Base-by-base conservation (phyloP, 108 stramenopile genomes). In the Nitzschia sp. region DNA sequence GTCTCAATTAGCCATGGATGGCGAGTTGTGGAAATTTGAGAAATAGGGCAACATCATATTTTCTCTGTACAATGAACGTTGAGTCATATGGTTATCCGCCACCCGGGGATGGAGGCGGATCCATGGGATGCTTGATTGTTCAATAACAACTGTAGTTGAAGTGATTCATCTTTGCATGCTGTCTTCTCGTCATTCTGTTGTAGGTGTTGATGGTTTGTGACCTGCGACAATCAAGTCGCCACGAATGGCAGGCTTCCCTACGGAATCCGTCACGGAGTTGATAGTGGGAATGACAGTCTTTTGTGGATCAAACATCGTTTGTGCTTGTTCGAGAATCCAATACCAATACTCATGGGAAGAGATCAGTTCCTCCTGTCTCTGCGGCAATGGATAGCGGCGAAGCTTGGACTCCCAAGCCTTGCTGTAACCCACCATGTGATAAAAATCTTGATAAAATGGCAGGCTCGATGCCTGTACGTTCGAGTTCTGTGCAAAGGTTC, bases 1-100 rank as follows among this genome's bases (percentile, higher is more conserved):
- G 89, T 80, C 63, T 34, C 53, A 76, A 7, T 65, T 95, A 20
- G 73, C 80, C 7, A 56, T 71, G 54, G 80, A 80, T 46, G 80
- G 65, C 38, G 80, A 80, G 62, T 53, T 80, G 41, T 76, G 80
- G 80, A 71, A 80, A 48, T 72, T 80, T 54, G 41, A 75, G 41
- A 55, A 17, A 8, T 67, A 55, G 46, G 14, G 17, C 29, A 34
- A 34, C n/a, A n/a, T n/a, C n/a, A n/a, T n/a, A n/a, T n/a, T n/a
- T n/a, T n/a, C n/a, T n/a, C n/a, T n/a, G n/a, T n/a, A n/a, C n/a
- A n/a, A n/a, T n/a, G n/a, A n/a, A n/a, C n/a, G n/a, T n/a, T n/a
- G 29, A 34, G 5, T 34, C 29, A 34, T n/a, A 34, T 34, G 29
- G 29, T 34, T 5, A 1, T 34, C 29, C 29, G 29, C 5, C 46